Evolutionary conservation across 2,329 filamentous ascomycete species (phyloP), one percentile per base, ranked within the genome.

Genomic region (Colletotrichum somersetense): DNA sequence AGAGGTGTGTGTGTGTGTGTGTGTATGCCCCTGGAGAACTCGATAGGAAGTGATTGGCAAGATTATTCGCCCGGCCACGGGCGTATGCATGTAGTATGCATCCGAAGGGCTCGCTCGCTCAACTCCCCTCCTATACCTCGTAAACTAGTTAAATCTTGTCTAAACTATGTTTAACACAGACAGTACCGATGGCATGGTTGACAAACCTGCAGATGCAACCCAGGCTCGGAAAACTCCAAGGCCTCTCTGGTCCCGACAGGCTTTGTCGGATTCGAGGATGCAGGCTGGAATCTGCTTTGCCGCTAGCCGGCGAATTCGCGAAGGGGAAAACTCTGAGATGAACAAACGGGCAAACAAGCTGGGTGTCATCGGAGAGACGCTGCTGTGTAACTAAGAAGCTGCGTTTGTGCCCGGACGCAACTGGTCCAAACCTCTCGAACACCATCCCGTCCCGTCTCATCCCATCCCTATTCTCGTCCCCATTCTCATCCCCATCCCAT

Each of bases 191-290:
- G 46, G 14, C 20, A 12, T 30, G 46, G 26, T 14, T 40, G 61
- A 30, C 59, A 52, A 40, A 11, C 57, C 57, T 16, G 38, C 55
- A 42, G 57, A 59, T 26, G 57, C 26, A 42, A 58, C 56, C 38
- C 26, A 12, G 7, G 1, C 10, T 61, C 16, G 6, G 11, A 61
- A 26, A 16, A 12, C 57, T 16, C 23, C 23, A 14, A 7, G 33
- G 26, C 12, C 23, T 35, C 18, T 44, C 26, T 38, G 14, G 30
- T 35, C 11, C 58, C 10, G 26, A 38, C 42, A 48, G 58, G 42
- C 10, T 42, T 50, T 2, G 5, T 50, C 58, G 20, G 58, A 38
- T 6, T 62, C 5, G 26, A 3, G 20, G 8, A 18, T 20, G 42
- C 30, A 26, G 42, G 33, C 12, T 12, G 44, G 35, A 40, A 8